phyloP scores from a whole-genome alignment of 148 eudicot genomes.

The Beta vulgaris region DNA sequence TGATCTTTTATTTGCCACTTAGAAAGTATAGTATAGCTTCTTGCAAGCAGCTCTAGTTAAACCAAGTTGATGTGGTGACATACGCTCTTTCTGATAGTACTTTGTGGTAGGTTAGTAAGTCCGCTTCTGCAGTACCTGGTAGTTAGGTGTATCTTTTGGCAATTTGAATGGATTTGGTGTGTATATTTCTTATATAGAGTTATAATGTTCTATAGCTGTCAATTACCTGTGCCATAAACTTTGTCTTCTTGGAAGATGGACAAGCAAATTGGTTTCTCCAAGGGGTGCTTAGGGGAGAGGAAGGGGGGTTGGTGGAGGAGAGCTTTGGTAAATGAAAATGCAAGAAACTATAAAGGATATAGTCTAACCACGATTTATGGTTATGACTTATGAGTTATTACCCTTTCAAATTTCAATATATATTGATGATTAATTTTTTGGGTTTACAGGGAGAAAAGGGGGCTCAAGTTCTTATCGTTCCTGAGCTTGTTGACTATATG shows the following conservation, averaged over 20 bases:
- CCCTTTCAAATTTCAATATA: constrained; percentile 5
- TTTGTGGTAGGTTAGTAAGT: neutral
- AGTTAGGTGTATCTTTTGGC: neutral
- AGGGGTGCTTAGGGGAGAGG: neutral
- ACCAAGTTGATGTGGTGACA: neutral
- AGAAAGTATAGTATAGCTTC: neutral
- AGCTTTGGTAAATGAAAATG: neutral
- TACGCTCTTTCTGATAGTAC: neutral
- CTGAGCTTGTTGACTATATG: constrained; percentile 80
- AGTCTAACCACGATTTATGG: neutral
- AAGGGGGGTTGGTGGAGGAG: neutral
- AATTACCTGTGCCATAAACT: neutral
- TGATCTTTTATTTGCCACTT: too few species aligned
- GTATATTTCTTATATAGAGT: neutral
- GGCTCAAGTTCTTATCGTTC: constrained; percentile 85
- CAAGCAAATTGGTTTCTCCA: neutral
- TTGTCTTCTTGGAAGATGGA: neutral
- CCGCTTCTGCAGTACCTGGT: neutral
- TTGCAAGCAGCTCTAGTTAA: neutral
- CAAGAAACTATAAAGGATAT: neutral
- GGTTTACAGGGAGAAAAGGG: constrained; percentile 78
- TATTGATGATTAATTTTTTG: constrained; percentile 16
- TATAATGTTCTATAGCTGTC: neutral
- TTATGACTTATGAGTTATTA: too few species aligned
- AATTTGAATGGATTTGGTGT: neutral